Conservation (phyloP, 345 rosid genomes). For the Eucalyptus sp. region DNA sequence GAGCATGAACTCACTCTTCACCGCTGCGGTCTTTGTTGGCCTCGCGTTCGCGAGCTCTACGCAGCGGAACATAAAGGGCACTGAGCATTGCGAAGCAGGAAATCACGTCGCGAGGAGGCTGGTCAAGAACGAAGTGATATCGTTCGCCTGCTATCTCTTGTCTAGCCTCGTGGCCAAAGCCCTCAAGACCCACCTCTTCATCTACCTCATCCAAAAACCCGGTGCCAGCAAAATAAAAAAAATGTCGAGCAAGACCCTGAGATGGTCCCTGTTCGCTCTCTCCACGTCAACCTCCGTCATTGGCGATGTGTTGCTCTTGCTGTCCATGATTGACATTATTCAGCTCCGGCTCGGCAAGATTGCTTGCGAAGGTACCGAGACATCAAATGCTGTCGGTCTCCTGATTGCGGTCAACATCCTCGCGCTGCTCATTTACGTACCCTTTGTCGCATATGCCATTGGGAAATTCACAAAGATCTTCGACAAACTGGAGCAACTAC, state of each 20-base stretch:
- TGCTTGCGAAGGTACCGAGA: neutral
- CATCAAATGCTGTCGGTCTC: neutral
- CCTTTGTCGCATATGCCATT: neutral
- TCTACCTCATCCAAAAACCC: neutral
- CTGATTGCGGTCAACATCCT: slow-evolving; percentile 7
- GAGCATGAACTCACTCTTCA: neutral
- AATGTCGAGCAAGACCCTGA: neutral
- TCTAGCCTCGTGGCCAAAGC: slow-evolving; percentile 14
- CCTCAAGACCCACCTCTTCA: neutral
- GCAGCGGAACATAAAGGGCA: neutral
- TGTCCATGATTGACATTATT: slow-evolving; percentile 19
- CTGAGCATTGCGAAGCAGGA: slow-evolving; percentile 2
- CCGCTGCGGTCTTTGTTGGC: neutral
- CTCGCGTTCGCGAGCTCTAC: neutral
- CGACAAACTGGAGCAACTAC: neutral
- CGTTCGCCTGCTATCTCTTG: slow-evolving; percentile 20
- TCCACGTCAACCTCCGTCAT: slow-evolving; percentile 6
- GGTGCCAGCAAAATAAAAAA: too few species aligned
- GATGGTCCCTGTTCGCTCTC: neutral
- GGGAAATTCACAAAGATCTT: neutral
- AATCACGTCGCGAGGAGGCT: neutral
- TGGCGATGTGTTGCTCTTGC: slow-evolving; percentile 10
- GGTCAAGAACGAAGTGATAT: slow-evolving; percentile 16
- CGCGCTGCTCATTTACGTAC: slow-evolving; percentile 2
- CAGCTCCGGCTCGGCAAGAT: slow-evolving; percentile 22